Evolutionary conservation across 805 yeast genomes (phyloP).

Genomic region (Wickerhamomyces hampshirensis): DNA sequence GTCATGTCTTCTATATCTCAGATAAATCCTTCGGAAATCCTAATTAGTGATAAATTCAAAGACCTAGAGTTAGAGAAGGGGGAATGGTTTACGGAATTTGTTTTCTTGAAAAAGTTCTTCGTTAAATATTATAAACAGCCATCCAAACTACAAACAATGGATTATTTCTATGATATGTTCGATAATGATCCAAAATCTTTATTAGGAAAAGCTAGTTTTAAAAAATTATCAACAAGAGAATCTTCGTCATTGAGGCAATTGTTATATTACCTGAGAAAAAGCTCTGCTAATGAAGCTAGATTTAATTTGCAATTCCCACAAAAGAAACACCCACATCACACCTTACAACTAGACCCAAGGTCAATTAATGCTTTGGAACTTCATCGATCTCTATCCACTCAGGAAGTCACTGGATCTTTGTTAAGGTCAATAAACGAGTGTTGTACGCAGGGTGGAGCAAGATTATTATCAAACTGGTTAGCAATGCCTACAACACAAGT

Average conservation of each 20-base stretch:
- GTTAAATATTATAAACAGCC: slow-evolving; percentile 45
- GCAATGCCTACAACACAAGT: slow-evolving; percentile 69
- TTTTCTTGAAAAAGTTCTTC: slow-evolving; percentile 56
- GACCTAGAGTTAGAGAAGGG: slow-evolving; percentile 39
- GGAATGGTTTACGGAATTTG: slow-evolving; percentile 51
- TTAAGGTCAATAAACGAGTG: slow-evolving; percentile 66
- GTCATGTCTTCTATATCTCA: slow-evolving; percentile 70
- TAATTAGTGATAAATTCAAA: slow-evolving; percentile 47
- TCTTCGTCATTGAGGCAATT: slow-evolving; percentile 59
- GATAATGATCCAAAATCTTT: slow-evolving; percentile 24
- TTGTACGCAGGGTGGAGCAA: slow-evolving; percentile 73
- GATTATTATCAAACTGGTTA: slow-evolving; percentile 76
- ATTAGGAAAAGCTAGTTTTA: slow-evolving; percentile 19
- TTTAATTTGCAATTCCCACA: slow-evolving; percentile 64
- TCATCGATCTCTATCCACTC: slow-evolving; percentile 51
- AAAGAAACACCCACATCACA: slow-evolving; percentile 43
- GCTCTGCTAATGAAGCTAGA: slow-evolving; percentile 59
- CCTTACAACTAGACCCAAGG: slow-evolving; percentile 76
- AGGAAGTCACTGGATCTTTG: slow-evolving; percentile 62
- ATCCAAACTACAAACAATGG: slow-evolving; percentile 34
- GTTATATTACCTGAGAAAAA: slow-evolving; percentile 62
- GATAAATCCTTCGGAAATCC: slow-evolving; percentile 75
- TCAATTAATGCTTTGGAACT: slow-evolving; percentile 76
- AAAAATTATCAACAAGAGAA: slow-evolving; percentile 40
- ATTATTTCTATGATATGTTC: slow-evolving; percentile 37